Percentiles rank a stretch among this genome's conserved stretches.
Conservation (phyloP, 2,329 filamentous ascomycete species). For the Tolypocladium guangdongense region DNA sequence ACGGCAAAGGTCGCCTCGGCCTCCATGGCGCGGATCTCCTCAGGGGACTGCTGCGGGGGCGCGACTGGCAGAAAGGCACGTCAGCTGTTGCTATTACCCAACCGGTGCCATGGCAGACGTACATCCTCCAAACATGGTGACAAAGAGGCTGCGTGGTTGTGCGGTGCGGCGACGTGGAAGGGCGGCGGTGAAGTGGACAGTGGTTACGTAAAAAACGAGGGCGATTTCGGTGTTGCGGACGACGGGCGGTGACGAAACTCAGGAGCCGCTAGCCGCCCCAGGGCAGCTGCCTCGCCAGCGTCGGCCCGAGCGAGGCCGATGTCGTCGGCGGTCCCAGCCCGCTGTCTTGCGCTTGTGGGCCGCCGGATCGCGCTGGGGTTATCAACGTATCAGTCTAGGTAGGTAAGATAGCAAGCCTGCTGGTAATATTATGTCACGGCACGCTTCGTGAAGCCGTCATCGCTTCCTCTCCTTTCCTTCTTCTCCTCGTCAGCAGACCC, state of each 20-base stretch:
- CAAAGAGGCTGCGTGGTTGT: neutral
- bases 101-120: constrained; percentile 15
- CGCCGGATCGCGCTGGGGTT: constrained; percentile 1
- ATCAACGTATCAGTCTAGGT: too few relatives aligned
- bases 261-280: constrained; percentile 2
- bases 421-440: neutral
- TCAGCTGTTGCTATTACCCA: constrained; percentile 11
- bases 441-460: neutral
- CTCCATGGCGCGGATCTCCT: constrained; percentile 62
- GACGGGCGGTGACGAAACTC: neutral
- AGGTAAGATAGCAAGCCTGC: neutral
- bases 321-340: constrained; percentile 6
- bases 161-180: neutral
- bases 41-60: constrained; percentile 56
- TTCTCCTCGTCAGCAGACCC: neutral
- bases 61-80: constrained; percentile 35
- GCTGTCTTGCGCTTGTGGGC: too few relatives aligned
- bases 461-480: neutral
- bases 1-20: constrained; percentile 55
- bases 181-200: neutral
- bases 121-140: constrained; percentile 26
- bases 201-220: constrained; percentile 12
- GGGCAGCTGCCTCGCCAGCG: constrained; percentile 5
- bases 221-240: constrained; percentile 4
- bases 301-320: constrained; percentile 10